phyloP scores from a whole-genome alignment of 495 filamentous ascomycete species.

The Aspergillus funiculosus region DNA sequence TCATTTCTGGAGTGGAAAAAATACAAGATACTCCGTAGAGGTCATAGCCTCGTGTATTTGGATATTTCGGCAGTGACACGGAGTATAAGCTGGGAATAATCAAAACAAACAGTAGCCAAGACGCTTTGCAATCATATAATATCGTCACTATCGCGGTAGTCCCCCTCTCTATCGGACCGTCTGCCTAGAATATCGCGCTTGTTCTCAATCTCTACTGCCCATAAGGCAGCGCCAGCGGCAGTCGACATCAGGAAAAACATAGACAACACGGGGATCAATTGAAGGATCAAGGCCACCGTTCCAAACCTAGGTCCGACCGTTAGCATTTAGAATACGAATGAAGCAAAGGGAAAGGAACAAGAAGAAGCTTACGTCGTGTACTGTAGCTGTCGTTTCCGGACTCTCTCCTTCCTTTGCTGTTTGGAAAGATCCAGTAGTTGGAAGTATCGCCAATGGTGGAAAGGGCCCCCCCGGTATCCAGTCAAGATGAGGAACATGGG shows the following conservation, averaged over 20 bases:
- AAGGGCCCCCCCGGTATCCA: conserved; percentile 58
- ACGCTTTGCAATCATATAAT: conserved; percentile 16
- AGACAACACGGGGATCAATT: conserved; percentile 56
- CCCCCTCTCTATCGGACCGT: conserved; percentile 21
- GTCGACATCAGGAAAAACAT: conserved; percentile 66
- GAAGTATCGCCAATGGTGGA: conserved; percentile 65
- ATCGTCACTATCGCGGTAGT: conserved; percentile 31
- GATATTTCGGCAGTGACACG: no score
- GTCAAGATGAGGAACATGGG: conserved; percentile 60
- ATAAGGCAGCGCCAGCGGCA: conserved; percentile 56
- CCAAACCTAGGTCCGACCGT: conserved; percentile 45
- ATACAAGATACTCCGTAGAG: no score
- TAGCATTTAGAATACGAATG: background rate
- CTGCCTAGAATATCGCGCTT: conserved; percentile 30
- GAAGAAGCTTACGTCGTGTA: conserved; percentile 56
- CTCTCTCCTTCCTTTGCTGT: conserved; percentile 50
- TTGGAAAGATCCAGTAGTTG: conserved; percentile 52
- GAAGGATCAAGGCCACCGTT: conserved; percentile 53
- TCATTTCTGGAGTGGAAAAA: no score
- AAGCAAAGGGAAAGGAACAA: background rate
- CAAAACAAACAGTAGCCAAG: background rate
- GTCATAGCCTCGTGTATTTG: no score
- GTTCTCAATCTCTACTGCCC: conserved; percentile 54
- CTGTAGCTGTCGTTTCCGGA: conserved; percentile 46
- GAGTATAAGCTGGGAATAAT: no score